Evolutionary conservation across 495 filamentous ascomycete species (phyloP).

Genomic region (Endocarpon pusillum): DNA sequence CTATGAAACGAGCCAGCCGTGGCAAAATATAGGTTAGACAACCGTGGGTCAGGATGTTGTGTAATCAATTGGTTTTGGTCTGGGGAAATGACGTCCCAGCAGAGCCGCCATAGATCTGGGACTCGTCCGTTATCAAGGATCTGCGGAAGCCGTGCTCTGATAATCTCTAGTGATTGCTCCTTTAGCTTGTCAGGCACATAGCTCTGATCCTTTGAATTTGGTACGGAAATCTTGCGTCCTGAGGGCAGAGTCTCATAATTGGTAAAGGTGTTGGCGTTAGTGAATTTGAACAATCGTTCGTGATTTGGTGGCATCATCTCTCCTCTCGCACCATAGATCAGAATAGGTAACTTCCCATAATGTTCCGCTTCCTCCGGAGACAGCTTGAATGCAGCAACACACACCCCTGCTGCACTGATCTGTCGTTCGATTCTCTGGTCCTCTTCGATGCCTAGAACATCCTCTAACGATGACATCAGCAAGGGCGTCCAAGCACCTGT

Average conservation of each 20-base stretch:
- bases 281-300: conserved; percentile 20
- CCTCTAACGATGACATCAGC: conserved; percentile 19
- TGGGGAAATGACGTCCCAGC: conserved; percentile 7
- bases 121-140: conserved; percentile 10
- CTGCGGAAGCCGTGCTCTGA: conserved; percentile 10
- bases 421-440: conserved; percentile 19
- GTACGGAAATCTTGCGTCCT: conserved; percentile 18
- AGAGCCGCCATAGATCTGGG: conserved; percentile 11
- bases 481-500: conserved; percentile 1
- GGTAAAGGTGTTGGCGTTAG: conserved; percentile 18
- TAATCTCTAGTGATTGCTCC: conserved; percentile 5
- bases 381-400: conserved; percentile 22
- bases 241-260: conserved; percentile 14
- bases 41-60: conserved; percentile 5
- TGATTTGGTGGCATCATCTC: conserved; percentile 19
- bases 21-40: conserved; percentile 20
- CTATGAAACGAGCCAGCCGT: conserved; percentile 32
- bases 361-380: conserved; percentile 11
- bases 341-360: conserved; percentile 16
- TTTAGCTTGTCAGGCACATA: conserved; percentile 7
- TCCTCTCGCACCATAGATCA: conserved; percentile 20
- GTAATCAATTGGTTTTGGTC: conserved; percentile 7
- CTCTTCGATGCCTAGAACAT: conserved; percentile 13
- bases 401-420: conserved; percentile 21
- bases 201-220: conserved; percentile 8